Percentiles rank a stretch among this genome's conserved stretches.
These are phyloP conservation scores for Syzygium jambos DNA, from an alignment of 345 rosid species.

Conservation along the genomic window DNA sequence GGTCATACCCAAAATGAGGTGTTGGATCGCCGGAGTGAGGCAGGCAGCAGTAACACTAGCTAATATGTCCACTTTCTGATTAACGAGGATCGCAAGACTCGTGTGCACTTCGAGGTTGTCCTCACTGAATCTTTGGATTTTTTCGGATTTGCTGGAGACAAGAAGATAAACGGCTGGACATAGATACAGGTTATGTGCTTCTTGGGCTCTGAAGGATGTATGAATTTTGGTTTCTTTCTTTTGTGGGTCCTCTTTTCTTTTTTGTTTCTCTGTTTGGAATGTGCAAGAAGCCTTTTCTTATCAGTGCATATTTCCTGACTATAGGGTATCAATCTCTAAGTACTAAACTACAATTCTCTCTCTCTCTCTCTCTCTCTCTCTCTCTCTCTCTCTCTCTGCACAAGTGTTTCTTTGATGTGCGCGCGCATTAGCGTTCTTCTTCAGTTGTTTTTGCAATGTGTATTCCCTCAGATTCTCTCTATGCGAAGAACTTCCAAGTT, in stretches of 20 bases:
- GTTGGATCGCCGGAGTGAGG: conserved; percentile 5
- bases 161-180: not conserved
- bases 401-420: not conserved
- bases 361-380: not conserved
- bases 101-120: not conserved
- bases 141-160: not conserved
- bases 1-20: conserved; percentile 15
- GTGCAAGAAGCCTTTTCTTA: not conserved
- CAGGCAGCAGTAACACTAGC: conserved; percentile 10
- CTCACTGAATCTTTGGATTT: not conserved
- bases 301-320: not conserved
- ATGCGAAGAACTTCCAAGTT: not conserved
- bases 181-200: not conserved
- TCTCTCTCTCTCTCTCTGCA: not conserved
- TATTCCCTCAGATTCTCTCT: not conserved
- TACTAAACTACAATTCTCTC: not conserved
- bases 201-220: not conserved
- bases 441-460: not conserved
- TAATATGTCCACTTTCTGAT: not conserved
- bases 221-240: not conserved
- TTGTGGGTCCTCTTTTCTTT: not conserved
- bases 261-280: not conserved
- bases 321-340: not conserved
- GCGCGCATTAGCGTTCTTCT: not conserved
- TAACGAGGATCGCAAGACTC: not conserved